Base-by-base conservation (phyloP, 1,284 basidiomycete genomes). In the Trametes versicolor region DNA sequence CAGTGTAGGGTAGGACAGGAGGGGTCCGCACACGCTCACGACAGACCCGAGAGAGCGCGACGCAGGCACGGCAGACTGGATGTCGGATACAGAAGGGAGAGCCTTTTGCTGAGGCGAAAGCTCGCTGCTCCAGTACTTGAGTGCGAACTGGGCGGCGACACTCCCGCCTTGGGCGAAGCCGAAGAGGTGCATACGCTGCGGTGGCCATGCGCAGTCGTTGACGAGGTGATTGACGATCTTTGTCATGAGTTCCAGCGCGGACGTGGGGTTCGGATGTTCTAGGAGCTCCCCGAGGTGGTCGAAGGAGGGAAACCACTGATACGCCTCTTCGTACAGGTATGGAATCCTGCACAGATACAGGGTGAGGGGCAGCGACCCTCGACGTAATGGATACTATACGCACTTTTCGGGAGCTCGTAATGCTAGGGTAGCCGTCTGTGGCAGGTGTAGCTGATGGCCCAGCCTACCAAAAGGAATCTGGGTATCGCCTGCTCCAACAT, bases 141-240 rank as follows among this genome's bases (percentile, higher is more conserved):
- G 70, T 17, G 81, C 84, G 36, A 89, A 81, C 76, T 98, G 95
- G 1, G 86, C 84, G 2, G 88, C 93, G 39, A 95, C 86, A 32
- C 84, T 93, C 0, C 94, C 96, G 0, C 96, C 96, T 76, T 98
- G 96, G 0, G 87, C 94, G 72, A 95, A 98, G 5, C 96, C 96
- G 70, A 97, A 95, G 15, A 97, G 73, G 75, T 98, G 95, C 23
- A 98, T 90, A 21, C 85, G 81, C 6, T 85, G 70, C 0, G 83
- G 71, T 0, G 85, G 79, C 96, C 96, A 97, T 0, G 79, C 73
- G 68, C 91, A 92, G 41, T 83, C 81, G 2, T 76, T 68, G 6
- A 80, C 81, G 54, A 97, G 85, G 69, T 92, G 83, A 10, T 80
- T 74, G 60, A 95, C 69, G 25, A 92, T 79, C 12, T 76, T 79